Conservation (phyloP, 1,284 basidiomycete species). For the Ceratobasidium sp. region DNA sequence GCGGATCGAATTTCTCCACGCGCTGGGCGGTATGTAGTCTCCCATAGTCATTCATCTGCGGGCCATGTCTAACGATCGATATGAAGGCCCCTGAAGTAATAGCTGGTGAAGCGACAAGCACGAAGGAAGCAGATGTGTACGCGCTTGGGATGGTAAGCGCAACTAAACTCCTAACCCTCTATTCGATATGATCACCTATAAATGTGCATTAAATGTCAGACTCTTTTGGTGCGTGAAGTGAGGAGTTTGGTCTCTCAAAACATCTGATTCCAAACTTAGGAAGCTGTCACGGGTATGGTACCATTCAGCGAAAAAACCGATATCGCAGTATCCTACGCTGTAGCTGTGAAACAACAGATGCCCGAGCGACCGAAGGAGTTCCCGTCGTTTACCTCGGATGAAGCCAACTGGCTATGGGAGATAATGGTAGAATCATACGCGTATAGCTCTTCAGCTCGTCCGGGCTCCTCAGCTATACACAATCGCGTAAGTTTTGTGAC, state of each 20-base stretch:
- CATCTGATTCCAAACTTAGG: neutral
- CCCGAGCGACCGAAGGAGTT: neutral
- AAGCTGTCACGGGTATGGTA: neutral
- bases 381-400: neutral
- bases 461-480: neutral
- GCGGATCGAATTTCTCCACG: neutral
- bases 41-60: neutral
- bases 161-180: neutral
- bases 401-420: neutral
- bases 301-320: neutral
- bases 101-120: neutral
- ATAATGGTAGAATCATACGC: neutral
- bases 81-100: neutral
- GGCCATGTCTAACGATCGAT: neutral
- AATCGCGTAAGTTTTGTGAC: neutral
- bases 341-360: neutral
- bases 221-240: neutral
- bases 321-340: neutral
- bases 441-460: neutral
- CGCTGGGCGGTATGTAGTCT: conserved; percentile 20
- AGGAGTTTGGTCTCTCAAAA: neutral
- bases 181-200: no score
- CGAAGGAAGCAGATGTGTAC: neutral
- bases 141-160: neutral
- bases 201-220: neutral